Evolutionary conservation across 768 basidiomycete species (phyloP), one percentile per base, ranked within the genome.

Genomic region (Mycena galopus): DNA sequence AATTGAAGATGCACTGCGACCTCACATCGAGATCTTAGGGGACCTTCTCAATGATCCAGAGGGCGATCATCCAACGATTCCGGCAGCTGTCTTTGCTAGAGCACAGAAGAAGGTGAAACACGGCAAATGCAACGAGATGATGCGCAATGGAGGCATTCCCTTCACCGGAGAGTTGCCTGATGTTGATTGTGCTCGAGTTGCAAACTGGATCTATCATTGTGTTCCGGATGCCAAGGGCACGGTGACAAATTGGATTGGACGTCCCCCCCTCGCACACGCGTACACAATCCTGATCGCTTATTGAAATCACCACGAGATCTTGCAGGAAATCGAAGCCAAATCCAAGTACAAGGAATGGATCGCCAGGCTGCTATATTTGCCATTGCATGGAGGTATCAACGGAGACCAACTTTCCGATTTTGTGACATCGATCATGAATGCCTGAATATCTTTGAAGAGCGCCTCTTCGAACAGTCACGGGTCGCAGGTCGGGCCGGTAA

Each of bases 401-500:
- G 9, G 9, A 58, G 5, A 8, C 33, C 64, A 1, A 29, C 56
- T 19, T 8, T 27, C 0, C 19, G 12, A 2, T 37, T 37, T 37
- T 6, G 6, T 14, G 66, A 67, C 29, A 25, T 67, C 14, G 66
- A 67, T 30, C 44, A 32, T 3, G 58, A 67, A 9, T 67, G 66
- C 17, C 10, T 67, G 4, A 21, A 17, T 0, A 7, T 11, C 6
- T 50, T 67, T 8, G 66, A 67, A 17, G 66, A 67, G 37, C 4
- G 66, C 2, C 44, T 67, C 8, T 67, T 67, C 23, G 66, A 67
- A 42, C 1, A 65, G 4, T 80, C 79, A 11, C 1, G 44, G 11
- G 8, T 33, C 42, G 76, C 77, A 17, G 79, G 79, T 19, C 33
- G 63, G 0, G 73, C 78, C 11, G 75, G 79, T 2, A 66, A 79